Evolutionary conservation across 2,329 filamentous ascomycete genomes (phyloP).

Genomic region (Diaporthe australafricana): DNA sequence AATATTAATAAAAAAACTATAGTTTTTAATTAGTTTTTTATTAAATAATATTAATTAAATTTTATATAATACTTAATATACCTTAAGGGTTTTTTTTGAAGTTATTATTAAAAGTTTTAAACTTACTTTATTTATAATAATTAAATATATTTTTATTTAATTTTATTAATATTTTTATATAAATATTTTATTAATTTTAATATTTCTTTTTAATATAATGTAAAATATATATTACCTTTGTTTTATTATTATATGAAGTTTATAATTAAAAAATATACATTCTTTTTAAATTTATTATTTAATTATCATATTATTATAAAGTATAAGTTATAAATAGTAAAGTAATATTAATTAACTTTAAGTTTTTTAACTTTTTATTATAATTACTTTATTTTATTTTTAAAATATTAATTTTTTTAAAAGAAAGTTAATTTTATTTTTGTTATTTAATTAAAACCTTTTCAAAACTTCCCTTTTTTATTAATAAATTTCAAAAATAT

Average conservation of each 20-base stretch:
- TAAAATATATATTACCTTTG: background rate
- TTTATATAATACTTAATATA: background rate
- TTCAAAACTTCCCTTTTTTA: too few species aligned
- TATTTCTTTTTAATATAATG: background rate
- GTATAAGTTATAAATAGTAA: background rate
- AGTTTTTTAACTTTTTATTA: too few species aligned
- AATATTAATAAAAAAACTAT: background rate
- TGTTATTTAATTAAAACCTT: too few species aligned
- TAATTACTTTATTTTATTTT: too few species aligned
- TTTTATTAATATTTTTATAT: background rate
- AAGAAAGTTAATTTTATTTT: too few species aligned
- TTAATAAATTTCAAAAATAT: too few species aligned
- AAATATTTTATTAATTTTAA: background rate
- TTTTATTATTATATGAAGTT: background rate
- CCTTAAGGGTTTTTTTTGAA: background rate
- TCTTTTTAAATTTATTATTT: background rate
- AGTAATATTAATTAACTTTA: too few species aligned
- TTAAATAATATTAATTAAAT: background rate
- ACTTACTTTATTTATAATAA: background rate
- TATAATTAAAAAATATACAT: background rate
- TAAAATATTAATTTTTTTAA: too few species aligned
- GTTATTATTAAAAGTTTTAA: background rate
- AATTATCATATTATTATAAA: background rate
- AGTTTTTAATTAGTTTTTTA: background rate
- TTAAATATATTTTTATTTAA: background rate